Evolutionary conservation across 306 rosid species (phyloP), one percentile per base, ranked within the genome.

Genomic region (Mimosa pudica): DNA sequence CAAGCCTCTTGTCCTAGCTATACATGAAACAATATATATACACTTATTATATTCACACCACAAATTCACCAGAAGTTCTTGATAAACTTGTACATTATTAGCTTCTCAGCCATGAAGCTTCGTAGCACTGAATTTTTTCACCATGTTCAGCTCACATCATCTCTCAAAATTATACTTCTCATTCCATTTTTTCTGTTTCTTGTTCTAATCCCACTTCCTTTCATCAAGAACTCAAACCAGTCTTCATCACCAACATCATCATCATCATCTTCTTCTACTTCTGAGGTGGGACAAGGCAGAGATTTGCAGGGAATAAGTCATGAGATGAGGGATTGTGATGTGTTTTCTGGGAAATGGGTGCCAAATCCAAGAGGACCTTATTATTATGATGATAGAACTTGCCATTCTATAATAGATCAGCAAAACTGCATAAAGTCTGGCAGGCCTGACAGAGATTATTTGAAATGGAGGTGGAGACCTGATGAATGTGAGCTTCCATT

Each of bases 401-500:
- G 99, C 64, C 30, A 75, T 45, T 82, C 65, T 77, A 91, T 95
- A 35, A 78, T 87, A 33, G 94, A 90, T 63, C 89, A 91, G 52
- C 96, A 87, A 48, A 95, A 95, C 55, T 95, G 99, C 88, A 18
- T 95, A 66, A 93, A 95, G 80, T 89, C 88, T 75, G 98, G 94
- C 61, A 88, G 99, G 12, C 87, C 92, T 1, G 96, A 93, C 58
- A 55, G 20, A 16, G 98, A 86, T 62, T 95, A 81, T 80, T 44
- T 89, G 62, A 84, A 88, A 11, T 95, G 99, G 99, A 82, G 93
- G 78, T 95, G 99, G 99, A 88, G 87, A 47, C 98, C 98, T 0
- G 75, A 95, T n/a, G 92, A 84, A 1, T 95, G 99, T 9, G 94
- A 95, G 51, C 86, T 95, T 35, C 92, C 97, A 0, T 20, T 83